These are phyloP conservation scores for Epichloe sylvatica DNA, from an alignment of 2,329 filamentous ascomycete species.

Conservation along the genomic window DNA sequence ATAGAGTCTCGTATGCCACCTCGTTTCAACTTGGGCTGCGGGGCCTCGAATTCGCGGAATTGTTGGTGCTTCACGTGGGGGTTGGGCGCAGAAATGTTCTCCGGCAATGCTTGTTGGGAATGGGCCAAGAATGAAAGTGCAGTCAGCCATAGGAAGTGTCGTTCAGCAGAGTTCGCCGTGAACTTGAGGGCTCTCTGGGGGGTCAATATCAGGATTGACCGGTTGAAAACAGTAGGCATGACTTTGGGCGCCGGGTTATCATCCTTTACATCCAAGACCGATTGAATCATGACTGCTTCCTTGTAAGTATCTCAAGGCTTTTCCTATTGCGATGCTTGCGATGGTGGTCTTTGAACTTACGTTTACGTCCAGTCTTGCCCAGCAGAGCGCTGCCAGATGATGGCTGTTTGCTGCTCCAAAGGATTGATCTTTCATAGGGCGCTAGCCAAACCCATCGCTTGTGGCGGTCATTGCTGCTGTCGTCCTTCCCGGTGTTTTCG, in stretches of 20 bases:
- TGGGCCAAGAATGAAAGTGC: conserved; percentile 90
- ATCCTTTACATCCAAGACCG: conserved; percentile 92
- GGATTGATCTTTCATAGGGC: conserved; percentile 86
- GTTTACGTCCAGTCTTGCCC: conserved; percentile 86
- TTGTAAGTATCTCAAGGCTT: conserved; percentile 15
- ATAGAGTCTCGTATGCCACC: conserved; percentile 74
- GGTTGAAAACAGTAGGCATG: conserved; percentile 55
- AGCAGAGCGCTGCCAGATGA: conserved; percentile 74
- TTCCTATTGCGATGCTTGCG: not conserved
- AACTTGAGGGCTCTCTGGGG: conserved; percentile 91
- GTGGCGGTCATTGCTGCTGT: conserved; percentile 66
- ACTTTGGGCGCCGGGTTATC: conserved; percentile 75
- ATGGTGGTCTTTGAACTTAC: conserved; percentile 41
- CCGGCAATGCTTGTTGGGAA: conserved; percentile 67
- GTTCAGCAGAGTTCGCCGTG: conserved; percentile 66
- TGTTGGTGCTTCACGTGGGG: conserved; percentile 21
- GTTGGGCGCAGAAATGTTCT: conserved; percentile 43
- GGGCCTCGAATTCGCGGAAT: conserved; percentile 37
- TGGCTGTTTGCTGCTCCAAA: conserved; percentile 98
- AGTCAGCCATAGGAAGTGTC: conserved; percentile 90
- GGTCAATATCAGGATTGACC: conserved; percentile 88
- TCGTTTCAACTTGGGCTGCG: conserved; percentile 33
- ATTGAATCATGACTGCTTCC: conserved; percentile 74
- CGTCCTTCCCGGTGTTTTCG: conserved; percentile 52
- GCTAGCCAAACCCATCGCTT: conserved; percentile 98